These are phyloP conservation scores for Solanum medicagineum DNA, from an alignment of 257 asterid genomes.

Conservation along the genomic window DNA sequence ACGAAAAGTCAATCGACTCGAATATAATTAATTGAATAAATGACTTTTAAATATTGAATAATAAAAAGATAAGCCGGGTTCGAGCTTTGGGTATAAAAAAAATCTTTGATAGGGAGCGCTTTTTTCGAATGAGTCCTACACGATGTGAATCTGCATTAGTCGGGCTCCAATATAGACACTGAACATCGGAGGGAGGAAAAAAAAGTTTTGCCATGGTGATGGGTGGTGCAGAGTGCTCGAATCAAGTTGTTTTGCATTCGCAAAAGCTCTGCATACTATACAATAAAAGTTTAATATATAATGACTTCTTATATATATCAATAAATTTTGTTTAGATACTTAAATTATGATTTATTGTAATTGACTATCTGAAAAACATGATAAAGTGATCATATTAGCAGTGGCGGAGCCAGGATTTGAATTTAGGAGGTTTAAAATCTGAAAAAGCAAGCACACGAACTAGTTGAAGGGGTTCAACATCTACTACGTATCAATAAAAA, in stretches of 20 bases:
- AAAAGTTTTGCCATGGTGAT: not conserved
- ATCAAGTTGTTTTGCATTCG: not conserved
- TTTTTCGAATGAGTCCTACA: too few relatives aligned
- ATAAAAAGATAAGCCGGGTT: not conserved
- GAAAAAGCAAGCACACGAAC: too few relatives aligned
- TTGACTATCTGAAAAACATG: not conserved
- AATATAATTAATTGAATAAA: not conserved
- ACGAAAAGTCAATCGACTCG: not conserved
- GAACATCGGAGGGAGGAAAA: too few relatives aligned
- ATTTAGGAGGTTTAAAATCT: too few relatives aligned
- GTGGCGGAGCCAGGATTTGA: too few relatives aligned
- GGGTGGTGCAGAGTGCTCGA: not conserved
- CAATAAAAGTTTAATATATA: not conserved
- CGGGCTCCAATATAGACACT: too few relatives aligned
- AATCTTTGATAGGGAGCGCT: too few relatives aligned
- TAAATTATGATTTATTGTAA: not conserved
- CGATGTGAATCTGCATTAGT: too few relatives aligned
- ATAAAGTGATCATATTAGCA: not conserved
- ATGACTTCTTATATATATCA: not conserved
- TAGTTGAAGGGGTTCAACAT: too few relatives aligned
- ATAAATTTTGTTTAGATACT: not conserved
- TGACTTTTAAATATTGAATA: not conserved
- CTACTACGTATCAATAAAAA: too few relatives aligned
- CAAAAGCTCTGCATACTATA: not conserved
- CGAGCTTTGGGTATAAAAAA: too few relatives aligned